These are phyloP conservation scores for Phytophthora aleatoria DNA, from an alignment of 352 stramenopile species.

Conservation along the genomic window DNA sequence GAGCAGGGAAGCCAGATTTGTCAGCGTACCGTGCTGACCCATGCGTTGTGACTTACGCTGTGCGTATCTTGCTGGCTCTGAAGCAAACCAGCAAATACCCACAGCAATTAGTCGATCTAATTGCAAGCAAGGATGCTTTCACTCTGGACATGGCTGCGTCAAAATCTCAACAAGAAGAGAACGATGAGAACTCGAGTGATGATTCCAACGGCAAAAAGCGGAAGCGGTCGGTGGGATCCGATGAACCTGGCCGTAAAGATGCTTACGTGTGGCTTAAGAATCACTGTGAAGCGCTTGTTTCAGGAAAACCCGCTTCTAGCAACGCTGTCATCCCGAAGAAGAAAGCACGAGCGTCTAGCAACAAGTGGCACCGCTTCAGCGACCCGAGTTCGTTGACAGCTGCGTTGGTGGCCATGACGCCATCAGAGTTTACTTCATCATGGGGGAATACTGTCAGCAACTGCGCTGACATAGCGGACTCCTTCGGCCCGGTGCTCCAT, in stretches of 20 bases:
- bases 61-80: constrained; percentile 49
- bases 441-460: constrained; percentile 51
- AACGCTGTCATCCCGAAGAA: constrained; percentile 17
- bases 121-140: constrained; percentile 36
- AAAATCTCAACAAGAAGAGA: constrained; percentile 8
- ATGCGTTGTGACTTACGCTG: constrained; percentile 40
- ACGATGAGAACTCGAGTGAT: constrained; percentile 10
- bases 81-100: constrained; percentile 38
- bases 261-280: constrained; percentile 44
- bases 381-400: constrained; percentile 27
- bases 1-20: constrained; percentile 10
- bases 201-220: constrained; percentile 26
- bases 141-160: constrained; percentile 1
- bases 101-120: constrained; percentile 45
- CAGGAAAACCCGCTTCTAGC: constrained; percentile 5
- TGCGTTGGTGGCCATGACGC: constrained; percentile 30
- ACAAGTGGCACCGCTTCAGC: constrained; percentile 31
- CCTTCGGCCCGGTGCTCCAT: constrained; percentile 47
- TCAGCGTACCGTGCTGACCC: constrained; percentile 32
- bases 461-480: constrained; percentile 31
- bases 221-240: constrained; percentile 21
- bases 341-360: constrained; percentile 20
- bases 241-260: constrained; percentile 19
- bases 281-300: constrained; percentile 34
- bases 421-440: constrained; percentile 29